Evolutionary conservation across 2,329 filamentous ascomycete species (phyloP).

Genomic region (Verticillium klebahnii): DNA sequence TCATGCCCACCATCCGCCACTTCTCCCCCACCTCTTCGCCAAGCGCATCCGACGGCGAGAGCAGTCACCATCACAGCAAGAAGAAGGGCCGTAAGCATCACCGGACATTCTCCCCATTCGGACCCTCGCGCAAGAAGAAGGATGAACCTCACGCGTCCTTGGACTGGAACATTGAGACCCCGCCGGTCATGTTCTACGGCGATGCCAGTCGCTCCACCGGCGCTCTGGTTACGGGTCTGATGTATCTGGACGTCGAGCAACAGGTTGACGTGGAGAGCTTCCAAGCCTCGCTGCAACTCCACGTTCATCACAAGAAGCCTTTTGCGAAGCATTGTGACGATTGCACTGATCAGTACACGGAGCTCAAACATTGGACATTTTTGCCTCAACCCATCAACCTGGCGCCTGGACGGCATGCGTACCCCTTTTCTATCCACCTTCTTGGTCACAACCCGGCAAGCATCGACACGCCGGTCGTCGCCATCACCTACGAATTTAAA

Average conservation of each 20-base stretch:
- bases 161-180: not conserved
- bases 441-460: constrained; percentile 81
- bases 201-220: not conserved
- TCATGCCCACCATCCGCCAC: not conserved
- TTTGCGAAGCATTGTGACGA: constrained; percentile 74
- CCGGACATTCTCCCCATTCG: not conserved
- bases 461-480: constrained; percentile 69
- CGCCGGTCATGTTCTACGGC: not conserved
- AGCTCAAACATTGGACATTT: constrained; percentile 77
- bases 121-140: not conserved
- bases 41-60: not conserved
- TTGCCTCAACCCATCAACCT: constrained; percentile 53
- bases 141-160: not conserved
- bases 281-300: constrained; percentile 65
- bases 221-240: not conserved
- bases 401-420: constrained; percentile 60
- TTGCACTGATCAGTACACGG: constrained; percentile 66
- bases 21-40: not conserved
- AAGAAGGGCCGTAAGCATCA: not conserved
- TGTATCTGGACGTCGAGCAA: constrained; percentile 38
- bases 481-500: constrained; percentile 74
- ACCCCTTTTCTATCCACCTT: constrained; percentile 85
- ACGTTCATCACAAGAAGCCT: constrained; percentile 74
- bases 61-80: not conserved
- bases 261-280: constrained; percentile 66